Percentiles rank a stretch among this genome's conserved stretches.
Evolutionary conservation across 441 rosid species (phyloP).

Genomic region (Hura crepitans): DNA sequence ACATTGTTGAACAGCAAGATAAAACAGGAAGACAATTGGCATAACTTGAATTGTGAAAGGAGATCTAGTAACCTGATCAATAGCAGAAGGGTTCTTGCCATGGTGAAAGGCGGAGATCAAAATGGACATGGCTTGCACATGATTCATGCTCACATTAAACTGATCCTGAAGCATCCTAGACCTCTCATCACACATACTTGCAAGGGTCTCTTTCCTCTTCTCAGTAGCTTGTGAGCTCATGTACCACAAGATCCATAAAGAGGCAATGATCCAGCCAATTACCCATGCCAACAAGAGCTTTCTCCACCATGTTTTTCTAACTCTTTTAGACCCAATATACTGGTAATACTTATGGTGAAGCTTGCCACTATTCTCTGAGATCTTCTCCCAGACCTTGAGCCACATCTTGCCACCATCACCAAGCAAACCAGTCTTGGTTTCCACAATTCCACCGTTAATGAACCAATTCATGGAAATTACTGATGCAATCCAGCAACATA

Average conservation of each 20-base stretch:
- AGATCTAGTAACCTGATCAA: slow-evolving; percentile 71
- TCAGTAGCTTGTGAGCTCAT: slow-evolving; percentile 69
- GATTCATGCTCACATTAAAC: slow-evolving; percentile 95
- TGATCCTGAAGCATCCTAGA: slow-evolving; percentile 95
- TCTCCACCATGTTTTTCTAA: slow-evolving; percentile 57
- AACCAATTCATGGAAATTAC: slow-evolving; percentile 57
- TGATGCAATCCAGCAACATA: slow-evolving; percentile 71
- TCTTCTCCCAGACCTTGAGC: slow-evolving; percentile 53
- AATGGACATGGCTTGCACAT: slow-evolving; percentile 89
- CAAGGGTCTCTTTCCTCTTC: slow-evolving; percentile 69
- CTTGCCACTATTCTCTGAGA: slow-evolving; percentile 38
- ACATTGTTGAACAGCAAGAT: slow-evolving; percentile 12
- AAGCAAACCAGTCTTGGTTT: slow-evolving; percentile 41
- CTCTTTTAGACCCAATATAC: slow-evolving; percentile 55
- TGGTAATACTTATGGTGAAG: slow-evolving; percentile 54
- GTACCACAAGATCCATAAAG: slow-evolving; percentile 49
- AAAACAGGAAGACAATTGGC: slow-evolving; percentile 8
- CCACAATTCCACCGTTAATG: slow-evolving; percentile 56
- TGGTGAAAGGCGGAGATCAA: slow-evolving; percentile 90
- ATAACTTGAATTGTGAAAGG: slow-evolving; percentile 17
- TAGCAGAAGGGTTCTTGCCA: slow-evolving; percentile 75
- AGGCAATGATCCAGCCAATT: slow-evolving; percentile 42
- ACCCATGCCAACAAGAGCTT: slow-evolving; percentile 60
- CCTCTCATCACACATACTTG: slow-evolving; percentile 90
- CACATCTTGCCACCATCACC: slow-evolving; percentile 55